phyloP scores from a whole-genome alignment of 139 green algal genomes.

The Nannochloris sp. region DNA sequence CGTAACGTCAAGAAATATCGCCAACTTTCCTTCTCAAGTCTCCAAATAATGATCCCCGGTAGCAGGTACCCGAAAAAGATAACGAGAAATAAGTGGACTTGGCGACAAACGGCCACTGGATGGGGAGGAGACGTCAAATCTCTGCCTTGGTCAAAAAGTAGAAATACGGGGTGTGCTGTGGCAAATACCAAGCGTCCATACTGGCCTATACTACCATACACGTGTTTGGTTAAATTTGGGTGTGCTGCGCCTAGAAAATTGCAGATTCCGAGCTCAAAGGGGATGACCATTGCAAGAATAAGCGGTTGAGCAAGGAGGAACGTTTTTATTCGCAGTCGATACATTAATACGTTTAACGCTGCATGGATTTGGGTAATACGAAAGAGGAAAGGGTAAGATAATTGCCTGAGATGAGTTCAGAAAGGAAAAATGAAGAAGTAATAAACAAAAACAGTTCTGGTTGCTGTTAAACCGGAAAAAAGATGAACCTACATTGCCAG shows the following conservation, averaged over 20 bases:
- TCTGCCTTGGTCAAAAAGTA: not conserved
- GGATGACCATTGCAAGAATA: not conserved
- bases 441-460: not conserved
- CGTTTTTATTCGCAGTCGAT: not conserved
- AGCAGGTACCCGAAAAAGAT: not conserved
- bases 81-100: not conserved
- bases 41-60: not conserved
- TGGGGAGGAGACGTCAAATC: not conserved
- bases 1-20: not conserved
- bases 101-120: not conserved
- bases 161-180: not conserved
- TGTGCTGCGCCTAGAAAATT: not conserved
- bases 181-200: not conserved
- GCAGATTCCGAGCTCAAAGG: not conserved
- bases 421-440: not conserved
- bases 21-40: not conserved
- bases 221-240: not conserved
- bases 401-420: too few species aligned
- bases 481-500: not conserved
- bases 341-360: not conserved
- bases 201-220: not conserved
- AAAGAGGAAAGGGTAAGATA: not conserved
- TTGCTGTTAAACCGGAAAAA: not conserved
- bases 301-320: not conserved
- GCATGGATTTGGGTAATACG: not conserved